Base-by-base conservation (phyloP, 177 flowering plant genomes). In the Vitis hybrid region DNA sequence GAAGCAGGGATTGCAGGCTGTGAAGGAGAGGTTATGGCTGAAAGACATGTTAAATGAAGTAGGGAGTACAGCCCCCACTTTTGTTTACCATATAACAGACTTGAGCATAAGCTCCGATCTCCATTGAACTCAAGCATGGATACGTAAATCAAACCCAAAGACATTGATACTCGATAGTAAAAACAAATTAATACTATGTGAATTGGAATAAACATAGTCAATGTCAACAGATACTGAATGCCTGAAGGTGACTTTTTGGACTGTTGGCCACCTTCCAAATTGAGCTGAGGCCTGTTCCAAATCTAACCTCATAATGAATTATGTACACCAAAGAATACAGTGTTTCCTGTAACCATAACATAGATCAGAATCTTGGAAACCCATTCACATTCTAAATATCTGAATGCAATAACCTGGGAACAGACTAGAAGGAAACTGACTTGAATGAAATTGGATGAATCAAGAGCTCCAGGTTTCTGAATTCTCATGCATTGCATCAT, bases 261-360 rank as follows among this genome's bases (percentile, higher is more conserved):
- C 51, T 26, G 16, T n/a, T 5, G 59, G 53, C 55, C 16, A 45
- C 39, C 61, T 69, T 65, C 62, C 9, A 54, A 67, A 39, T 53
- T 3, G 29, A 59, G 52, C 11, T 52, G 59, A 61, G 68, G 68
- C 55, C 54, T 14, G 15, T 22, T 9, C 15, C 29, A 60, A 62
- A 65, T 26, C 65, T 65, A 67, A 71, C 54, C 64, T 58, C 68
- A 20, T 29, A 50, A 73, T 63, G 65, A 76, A 76, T 63, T 81
- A 81, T 81, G 19, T 81, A 78, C 84, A 78, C 10, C 58, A 78
- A 81, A 81, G 77, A 80, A 80, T 77, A 55, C 59, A 56, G 59
- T 66, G 73, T 68, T 69, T 69, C 73, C 78, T 52, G 59, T 14
- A 18, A 12, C 62, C 1, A 7, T 29, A 50, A 26, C 52, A 59